Evolutionary conservation across 2,329 filamentous ascomycete species (phyloP).

Genomic region (Fusarium virguliforme): DNA sequence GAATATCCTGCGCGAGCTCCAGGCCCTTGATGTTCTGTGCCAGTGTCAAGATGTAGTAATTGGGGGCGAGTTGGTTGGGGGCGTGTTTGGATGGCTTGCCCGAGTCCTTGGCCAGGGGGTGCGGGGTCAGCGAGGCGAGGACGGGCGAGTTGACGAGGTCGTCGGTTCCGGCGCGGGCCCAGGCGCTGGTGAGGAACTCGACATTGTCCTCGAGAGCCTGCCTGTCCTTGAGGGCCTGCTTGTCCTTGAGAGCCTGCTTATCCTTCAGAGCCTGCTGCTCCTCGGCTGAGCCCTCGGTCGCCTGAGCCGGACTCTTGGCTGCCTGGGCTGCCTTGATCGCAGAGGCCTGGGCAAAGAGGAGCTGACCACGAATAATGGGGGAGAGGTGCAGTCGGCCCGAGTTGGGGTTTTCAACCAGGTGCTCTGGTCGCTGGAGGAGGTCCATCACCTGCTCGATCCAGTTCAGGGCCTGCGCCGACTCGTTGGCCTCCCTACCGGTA

Average conservation of each 20-base stretch:
- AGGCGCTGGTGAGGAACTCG: constrained; percentile 49
- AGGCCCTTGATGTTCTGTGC: constrained; percentile 61
- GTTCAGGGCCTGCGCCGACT: constrained; percentile 61
- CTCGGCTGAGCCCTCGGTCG: constrained; percentile 46
- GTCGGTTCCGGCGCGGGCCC: constrained; percentile 43
- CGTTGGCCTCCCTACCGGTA: constrained; percentile 41
- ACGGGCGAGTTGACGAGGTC: constrained; percentile 45
- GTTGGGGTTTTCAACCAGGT: constrained; percentile 49
- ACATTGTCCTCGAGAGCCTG: constrained; percentile 52
- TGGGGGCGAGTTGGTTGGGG: constrained; percentile 42
- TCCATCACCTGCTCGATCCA: constrained; percentile 67
- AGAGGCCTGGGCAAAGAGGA: constrained; percentile 52
- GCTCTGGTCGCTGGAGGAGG: constrained; percentile 63
- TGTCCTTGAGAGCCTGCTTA: constrained; percentile 51
- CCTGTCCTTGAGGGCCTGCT: constrained; percentile 35
- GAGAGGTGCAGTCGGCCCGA: constrained; percentile 48
- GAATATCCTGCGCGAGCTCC: constrained; percentile 61
- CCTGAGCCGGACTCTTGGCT: constrained; percentile 28
- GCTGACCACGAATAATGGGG: constrained; percentile 52
- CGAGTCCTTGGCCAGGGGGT: constrained; percentile 18
- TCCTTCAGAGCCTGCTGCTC: constrained; percentile 23
- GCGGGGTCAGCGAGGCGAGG: constrained; percentile 48
- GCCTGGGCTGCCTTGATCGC: constrained; percentile 41
- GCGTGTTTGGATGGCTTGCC: neutral
- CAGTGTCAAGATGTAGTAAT: constrained; percentile 50